A percentile compares a stretch with the other conserved stretches of the same genome.
Conservation (phyloP, 352 stramenopile species). For the Phytophthora palmivora region DNA sequence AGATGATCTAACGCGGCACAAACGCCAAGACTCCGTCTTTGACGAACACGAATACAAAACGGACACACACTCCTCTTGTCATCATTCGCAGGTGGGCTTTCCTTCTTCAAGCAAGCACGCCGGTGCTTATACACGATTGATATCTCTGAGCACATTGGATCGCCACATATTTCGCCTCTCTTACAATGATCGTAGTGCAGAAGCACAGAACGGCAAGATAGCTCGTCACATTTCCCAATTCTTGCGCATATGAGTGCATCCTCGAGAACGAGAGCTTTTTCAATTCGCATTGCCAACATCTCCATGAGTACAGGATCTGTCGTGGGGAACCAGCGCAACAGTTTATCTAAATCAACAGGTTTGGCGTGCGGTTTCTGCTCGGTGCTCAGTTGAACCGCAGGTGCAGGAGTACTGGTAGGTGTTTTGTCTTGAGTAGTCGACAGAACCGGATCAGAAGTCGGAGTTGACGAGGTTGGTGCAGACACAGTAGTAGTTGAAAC, state of each 20-base stretch:
- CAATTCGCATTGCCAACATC: constrained; percentile 34
- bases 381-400: neutral
- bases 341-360: constrained; percentile 30
- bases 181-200: constrained; percentile 51
- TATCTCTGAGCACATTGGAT: constrained; percentile 38
- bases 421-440: neutral
- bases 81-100: constrained; percentile 7
- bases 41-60: constrained; percentile 53
- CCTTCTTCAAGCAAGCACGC: constrained; percentile 35
- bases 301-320: constrained; percentile 30
- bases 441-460: constrained; percentile 1
- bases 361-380: constrained; percentile 11
- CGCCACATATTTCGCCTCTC: constrained; percentile 28
- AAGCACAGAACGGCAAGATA: constrained; percentile 29
- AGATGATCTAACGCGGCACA: constrained; percentile 38
- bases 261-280: constrained; percentile 40
- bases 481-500: neutral
- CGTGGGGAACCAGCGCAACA: constrained; percentile 44
- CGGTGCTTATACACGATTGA: constrained; percentile 36
- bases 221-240: constrained; percentile 40
- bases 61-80: constrained; percentile 36
- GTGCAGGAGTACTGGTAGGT: neutral
- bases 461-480: constrained; percentile 4
- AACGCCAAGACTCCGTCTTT: constrained; percentile 40
- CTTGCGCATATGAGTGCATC: constrained; percentile 51